A percentile compares a stretch with the other conserved stretches of the same genome.
Evolutionary conservation across 805 yeast species (phyloP).

Genomic region (Kazachstania viticola): DNA sequence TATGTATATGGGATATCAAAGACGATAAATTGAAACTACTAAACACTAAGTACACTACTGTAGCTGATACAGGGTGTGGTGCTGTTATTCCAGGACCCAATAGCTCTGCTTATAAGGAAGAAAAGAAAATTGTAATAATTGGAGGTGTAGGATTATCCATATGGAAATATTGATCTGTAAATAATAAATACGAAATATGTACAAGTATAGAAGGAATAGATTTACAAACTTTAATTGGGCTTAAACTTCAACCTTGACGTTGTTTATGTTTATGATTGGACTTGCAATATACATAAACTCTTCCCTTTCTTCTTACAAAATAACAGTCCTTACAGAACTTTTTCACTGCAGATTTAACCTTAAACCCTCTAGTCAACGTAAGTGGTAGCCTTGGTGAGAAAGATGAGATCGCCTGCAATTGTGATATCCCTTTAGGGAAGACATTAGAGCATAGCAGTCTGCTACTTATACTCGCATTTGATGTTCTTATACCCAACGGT

Average conservation of each 20-base stretch:
- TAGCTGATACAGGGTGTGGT: slow-evolving; percentile 83
- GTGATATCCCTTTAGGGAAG: no score
- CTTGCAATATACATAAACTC: slow-evolving; percentile 88
- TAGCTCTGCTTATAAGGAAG: no score
- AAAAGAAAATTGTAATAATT: slow-evolving; percentile 33
- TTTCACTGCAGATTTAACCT: slow-evolving; percentile 86
- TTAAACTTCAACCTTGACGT: slow-evolving; percentile 56
- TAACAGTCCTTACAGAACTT: slow-evolving; percentile 88
- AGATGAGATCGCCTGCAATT: no score
- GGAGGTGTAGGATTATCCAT: slow-evolving; percentile 80
- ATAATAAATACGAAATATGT: not conserved
- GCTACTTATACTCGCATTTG: no score
- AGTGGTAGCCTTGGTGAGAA: no score
- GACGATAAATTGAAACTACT: slow-evolving; percentile 19
- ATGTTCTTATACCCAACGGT: no score
- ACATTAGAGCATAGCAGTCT: no score
- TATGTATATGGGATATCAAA: slow-evolving; percentile 49
- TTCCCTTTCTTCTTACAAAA: slow-evolving; percentile 88
- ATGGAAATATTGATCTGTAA: slow-evolving; percentile 24
- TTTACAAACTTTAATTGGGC: not conserved
- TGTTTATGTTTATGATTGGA: slow-evolving; percentile 89
- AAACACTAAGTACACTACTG: slow-evolving; percentile 53
- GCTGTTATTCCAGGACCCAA: slow-evolving; percentile 28
- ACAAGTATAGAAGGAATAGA: not conserved
- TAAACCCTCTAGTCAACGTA: slow-evolving; percentile 66